Conservation (phyloP, 306 rosid genomes). For the Medicago ruthenica region DNA sequence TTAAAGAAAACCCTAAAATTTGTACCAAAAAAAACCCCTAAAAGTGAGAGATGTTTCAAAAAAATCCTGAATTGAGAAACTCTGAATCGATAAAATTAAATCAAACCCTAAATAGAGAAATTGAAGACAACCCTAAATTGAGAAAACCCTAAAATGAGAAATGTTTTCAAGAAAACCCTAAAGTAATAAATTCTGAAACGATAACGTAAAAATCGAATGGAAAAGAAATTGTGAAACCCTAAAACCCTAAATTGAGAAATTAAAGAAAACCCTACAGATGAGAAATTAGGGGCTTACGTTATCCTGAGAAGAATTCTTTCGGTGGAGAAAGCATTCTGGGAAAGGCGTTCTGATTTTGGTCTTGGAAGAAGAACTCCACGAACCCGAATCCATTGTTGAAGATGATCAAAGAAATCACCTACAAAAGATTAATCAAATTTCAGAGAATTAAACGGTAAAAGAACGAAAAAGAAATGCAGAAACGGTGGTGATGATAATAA, state of each 20-base stretch:
- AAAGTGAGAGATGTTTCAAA: no score
- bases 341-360: slow-evolving; percentile 30
- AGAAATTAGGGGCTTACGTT: slow-evolving; percentile 40
- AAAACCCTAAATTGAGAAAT: no score
- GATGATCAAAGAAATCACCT: slow-evolving; percentile 1
- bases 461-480: not conserved
- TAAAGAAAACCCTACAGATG: no score
- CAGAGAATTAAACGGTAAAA: not conserved
- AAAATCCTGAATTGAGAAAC: not conserved
- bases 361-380: slow-evolving; percentile 41
- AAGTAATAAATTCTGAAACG: no score
- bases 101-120: no score
- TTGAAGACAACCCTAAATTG: no score
- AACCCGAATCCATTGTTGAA: slow-evolving; percentile 42
- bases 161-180: no score
- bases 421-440: not conserved
- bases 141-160: no score
- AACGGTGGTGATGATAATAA: not conserved
- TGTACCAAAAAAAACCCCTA: no score
- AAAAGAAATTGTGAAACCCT: no score
- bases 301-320: slow-evolving; percentile 37
- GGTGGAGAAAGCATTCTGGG: slow-evolving; percentile 20
- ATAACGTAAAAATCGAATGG: no score
- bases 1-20: not conserved
- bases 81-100: not conserved